These are phyloP conservation scores for Candida adriatica DNA, from an alignment of 805 yeast species.

Conservation along the genomic window DNA sequence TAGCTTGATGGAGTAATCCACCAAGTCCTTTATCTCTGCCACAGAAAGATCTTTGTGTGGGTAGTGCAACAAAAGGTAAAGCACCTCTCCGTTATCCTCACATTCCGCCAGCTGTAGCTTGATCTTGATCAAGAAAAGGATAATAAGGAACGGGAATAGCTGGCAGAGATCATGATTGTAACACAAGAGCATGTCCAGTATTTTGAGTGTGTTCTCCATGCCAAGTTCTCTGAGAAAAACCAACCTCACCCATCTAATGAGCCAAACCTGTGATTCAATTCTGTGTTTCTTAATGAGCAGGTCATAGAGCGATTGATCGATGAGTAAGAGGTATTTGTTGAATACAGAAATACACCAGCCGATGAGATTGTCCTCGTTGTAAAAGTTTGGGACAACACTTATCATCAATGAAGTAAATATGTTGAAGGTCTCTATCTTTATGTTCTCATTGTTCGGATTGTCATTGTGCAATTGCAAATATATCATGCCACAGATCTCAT, in stretches of 20 bases:
- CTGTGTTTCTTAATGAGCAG: constrained; percentile 34
- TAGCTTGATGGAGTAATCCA: constrained; percentile 30
- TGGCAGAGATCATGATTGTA: constrained; percentile 26
- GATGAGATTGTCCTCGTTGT: constrained; percentile 34
- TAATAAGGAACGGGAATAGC: constrained; percentile 33
- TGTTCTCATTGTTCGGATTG: constrained; percentile 13
- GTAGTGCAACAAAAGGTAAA: constrained; percentile 39
- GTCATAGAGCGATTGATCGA: constrained; percentile 42
- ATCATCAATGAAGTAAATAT: constrained; percentile 39
- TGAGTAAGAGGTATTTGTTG: constrained; percentile 35
- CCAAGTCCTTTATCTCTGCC: constrained; percentile 21
- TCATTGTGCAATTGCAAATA: constrained; percentile 35
- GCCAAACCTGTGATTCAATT: constrained; percentile 45
- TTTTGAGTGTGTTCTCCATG: constrained; percentile 25
- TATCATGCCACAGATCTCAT: constrained; percentile 43
- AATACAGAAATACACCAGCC: constrained; percentile 36
- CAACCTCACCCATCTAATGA: constrained; percentile 41
- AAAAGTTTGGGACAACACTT: constrained; percentile 36
- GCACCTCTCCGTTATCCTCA: constrained; percentile 41
- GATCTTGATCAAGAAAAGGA: constrained; percentile 35
- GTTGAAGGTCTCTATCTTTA: constrained; percentile 33
- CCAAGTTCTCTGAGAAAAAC: constrained; percentile 41
- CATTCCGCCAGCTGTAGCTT: constrained; percentile 37
- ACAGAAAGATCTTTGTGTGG: constrained; percentile 28
- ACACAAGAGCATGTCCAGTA: constrained; percentile 38